Conservation (phyloP, 176 grass and related monocot species). For the barley (Hordeum vulgare) region MorexV3_pseudomolecules_assembly NC_058521.1:483035580-483036079, state of each 20-base stretch:
- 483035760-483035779: not conserved
- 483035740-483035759: too few relatives aligned
- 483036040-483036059: not conserved
- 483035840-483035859: not conserved
- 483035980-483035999: not conserved
- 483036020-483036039: not conserved
- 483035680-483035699: too few relatives aligned
- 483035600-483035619: too few relatives aligned
- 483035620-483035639: too few relatives aligned
- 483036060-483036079: not conserved
- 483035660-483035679: too few relatives aligned
- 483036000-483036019: not conserved
- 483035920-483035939: not conserved
- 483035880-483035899: not conserved
- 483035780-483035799: too few relatives aligned
- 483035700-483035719: not conserved
- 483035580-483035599: too few relatives aligned
- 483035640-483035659: too few relatives aligned
- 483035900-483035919: not conserved
- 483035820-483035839: not conserved
- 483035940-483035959: not conserved
- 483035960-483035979: too few relatives aligned
- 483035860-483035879: not conserved
- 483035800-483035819: not conserved
- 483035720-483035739: too few relatives aligned